Evolutionary conservation across 345 rosid species (phyloP).

Genomic region (Bruguiera parviflora): DNA sequence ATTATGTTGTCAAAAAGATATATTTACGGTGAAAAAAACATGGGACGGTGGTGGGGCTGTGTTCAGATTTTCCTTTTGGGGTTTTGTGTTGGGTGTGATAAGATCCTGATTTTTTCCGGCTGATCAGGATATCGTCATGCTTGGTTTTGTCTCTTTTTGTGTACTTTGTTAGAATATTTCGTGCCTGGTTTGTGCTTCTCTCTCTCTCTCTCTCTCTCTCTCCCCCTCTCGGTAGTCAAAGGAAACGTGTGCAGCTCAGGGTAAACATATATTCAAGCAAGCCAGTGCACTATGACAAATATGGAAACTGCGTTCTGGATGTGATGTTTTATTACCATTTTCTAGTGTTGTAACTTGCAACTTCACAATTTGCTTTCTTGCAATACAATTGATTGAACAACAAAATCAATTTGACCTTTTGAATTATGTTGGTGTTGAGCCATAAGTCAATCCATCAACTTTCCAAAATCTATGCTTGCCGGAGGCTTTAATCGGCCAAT

Average conservation of each 20-base stretch:
- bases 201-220: not conserved
- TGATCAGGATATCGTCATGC: not conserved
- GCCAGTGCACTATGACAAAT: no score
- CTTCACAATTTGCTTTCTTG: not conserved
- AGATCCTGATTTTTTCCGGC: not conserved
- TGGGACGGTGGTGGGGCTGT: not conserved
- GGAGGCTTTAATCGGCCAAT: slow-evolving; percentile 96
- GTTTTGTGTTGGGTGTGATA: not conserved
- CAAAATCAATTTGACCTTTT: not conserved
- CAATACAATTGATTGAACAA: not conserved
- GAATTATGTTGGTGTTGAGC: not conserved
- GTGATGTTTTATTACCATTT: not conserved
- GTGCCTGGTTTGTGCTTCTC: not conserved
- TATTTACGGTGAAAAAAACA: not conserved
- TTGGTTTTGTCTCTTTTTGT: not conserved
- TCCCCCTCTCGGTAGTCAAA: not conserved
- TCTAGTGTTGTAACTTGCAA: not conserved
- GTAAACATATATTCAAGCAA: no score
- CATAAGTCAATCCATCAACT: not conserved
- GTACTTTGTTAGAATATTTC: not conserved
- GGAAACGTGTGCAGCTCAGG: not conserved
- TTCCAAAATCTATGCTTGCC: slow-evolving; percentile 22
- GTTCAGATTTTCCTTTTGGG: not conserved
- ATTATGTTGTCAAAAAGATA: not conserved
- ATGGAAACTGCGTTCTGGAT: no score